Conservation (phyloP, 2,329 filamentous ascomycete species). For the Dryadomyces sulphureus region DNA sequence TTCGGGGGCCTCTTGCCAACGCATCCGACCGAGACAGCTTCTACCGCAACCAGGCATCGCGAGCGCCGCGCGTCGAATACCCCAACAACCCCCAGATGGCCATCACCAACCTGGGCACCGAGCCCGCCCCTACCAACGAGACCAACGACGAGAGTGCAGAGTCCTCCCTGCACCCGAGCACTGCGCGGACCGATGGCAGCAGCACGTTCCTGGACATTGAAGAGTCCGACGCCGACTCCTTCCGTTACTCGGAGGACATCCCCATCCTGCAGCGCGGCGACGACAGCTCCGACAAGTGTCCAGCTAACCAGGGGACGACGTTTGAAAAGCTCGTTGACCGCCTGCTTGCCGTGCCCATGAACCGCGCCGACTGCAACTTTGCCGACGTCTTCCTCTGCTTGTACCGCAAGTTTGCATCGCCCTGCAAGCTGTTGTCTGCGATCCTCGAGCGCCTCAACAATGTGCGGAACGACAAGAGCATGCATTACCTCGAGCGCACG, state of each 20-base stretch:
- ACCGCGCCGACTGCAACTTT: slow-evolving; percentile 81
- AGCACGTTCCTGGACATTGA: slow-evolving; percentile 52
- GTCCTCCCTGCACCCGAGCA: slow-evolving; percentile 33
- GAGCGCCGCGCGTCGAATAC: slow-evolving; percentile 34
- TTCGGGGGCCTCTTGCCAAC: slow-evolving; percentile 37
- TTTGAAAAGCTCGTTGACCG: slow-evolving; percentile 72
- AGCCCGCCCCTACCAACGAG: too few species aligned
- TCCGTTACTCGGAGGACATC: slow-evolving; percentile 50
- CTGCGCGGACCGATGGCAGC: slow-evolving; percentile 32
- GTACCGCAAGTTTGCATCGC: slow-evolving; percentile 85
- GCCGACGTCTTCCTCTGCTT: slow-evolving; percentile 77
- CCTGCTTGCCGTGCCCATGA: slow-evolving; percentile 68
- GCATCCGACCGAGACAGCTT: slow-evolving; percentile 20
- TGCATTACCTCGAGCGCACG: slow-evolving; percentile 61
- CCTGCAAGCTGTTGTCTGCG: slow-evolving; percentile 60
- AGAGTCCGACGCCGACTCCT: slow-evolving; percentile 54
- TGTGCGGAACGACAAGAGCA: slow-evolving; percentile 48
- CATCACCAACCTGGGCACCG: slow-evolving; percentile 17
- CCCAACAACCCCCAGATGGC: slow-evolving; percentile 17
- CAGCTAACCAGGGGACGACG: slow-evolving; percentile 36
- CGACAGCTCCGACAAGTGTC: slow-evolving; percentile 37
- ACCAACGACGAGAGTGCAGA: slow-evolving; percentile 30
- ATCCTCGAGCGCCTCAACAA: slow-evolving; percentile 65
- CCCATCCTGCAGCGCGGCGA: slow-evolving; percentile 53
- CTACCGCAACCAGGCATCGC: slow-evolving; percentile 24